phyloP scores from a whole-genome alignment of 2,329 filamentous ascomycete genomes.

The Lecanicillium sp. region DNA sequence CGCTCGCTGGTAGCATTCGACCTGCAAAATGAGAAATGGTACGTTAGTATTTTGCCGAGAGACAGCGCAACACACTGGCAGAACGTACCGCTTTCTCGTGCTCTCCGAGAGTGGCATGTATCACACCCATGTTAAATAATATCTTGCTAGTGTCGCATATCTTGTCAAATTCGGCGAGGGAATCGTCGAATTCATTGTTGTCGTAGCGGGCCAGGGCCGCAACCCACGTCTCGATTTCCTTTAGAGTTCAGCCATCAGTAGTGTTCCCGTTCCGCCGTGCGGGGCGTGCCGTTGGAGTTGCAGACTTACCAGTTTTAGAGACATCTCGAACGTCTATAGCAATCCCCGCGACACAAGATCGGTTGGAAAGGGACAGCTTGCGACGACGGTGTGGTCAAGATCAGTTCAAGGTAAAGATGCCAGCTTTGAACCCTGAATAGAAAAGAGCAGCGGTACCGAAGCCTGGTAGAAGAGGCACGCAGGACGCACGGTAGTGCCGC shows the following conservation, averaged over 20 bases:
- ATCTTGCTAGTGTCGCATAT: constrained; percentile 98
- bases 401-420: neutral
- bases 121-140: constrained; percentile 95
- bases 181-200: constrained; percentile 93
- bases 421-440: neutral
- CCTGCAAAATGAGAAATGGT: constrained; percentile 42
- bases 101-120: constrained; percentile 91
- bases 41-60: constrained; percentile 5
- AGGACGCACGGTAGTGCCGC: neutral
- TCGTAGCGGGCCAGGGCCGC: constrained; percentile 86
- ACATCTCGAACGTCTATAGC: constrained; percentile 36
- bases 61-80: constrained; percentile 6
- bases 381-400: neutral
- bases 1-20: constrained; percentile 90
- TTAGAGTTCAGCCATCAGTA: constrained; percentile 1
- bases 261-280: neutral
- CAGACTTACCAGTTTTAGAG: constrained; percentile 50
- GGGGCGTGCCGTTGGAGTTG: neutral
- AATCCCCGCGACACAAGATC: neutral
- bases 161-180: constrained; percentile 72
- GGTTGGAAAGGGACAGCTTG: neutral
- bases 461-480: constrained; percentile 1
- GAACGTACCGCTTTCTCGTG: constrained; percentile 84
- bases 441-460: neutral
- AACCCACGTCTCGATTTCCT: constrained; percentile 99